These are phyloP conservation scores for Penicillium argentinense DNA, from an alignment of 495 filamentous ascomycete species.

Conservation along the genomic window DNA sequence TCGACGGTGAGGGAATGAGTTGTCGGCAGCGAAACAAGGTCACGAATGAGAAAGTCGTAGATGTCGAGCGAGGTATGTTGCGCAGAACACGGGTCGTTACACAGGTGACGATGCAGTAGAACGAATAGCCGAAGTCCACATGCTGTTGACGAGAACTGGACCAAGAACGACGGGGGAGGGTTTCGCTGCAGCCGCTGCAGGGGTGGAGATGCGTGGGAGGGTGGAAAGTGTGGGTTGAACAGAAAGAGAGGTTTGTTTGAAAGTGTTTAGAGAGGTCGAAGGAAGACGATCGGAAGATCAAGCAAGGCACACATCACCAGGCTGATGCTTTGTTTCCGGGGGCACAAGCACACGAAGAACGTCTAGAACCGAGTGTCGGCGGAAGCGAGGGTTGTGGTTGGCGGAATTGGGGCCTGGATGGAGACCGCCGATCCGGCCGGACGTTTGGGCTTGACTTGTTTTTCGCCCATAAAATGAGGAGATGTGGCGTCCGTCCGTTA, in stretches of 20 bases:
- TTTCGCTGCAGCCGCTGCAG: constrained; percentile 18
- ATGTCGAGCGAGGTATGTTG: constrained; percentile 21
- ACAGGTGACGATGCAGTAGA: constrained; percentile 30
- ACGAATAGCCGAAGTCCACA: constrained; percentile 46
- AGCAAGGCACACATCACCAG: constrained; percentile 19
- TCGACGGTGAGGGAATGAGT: constrained; percentile 24
- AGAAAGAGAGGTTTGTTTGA: constrained; percentile 7
- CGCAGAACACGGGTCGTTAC: constrained; percentile 39
- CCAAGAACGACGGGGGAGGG: constrained; percentile 10
- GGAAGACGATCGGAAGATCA: constrained; percentile 20
- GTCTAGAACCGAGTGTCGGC: constrained; percentile 36
- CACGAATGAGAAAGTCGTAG: constrained; percentile 18
- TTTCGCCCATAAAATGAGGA: constrained; percentile 10
- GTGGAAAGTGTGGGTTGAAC: background rate
- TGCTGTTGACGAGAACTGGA: constrained; percentile 29
- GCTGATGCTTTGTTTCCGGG: constrained; percentile 24
- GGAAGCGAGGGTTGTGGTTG: constrained; percentile 21
- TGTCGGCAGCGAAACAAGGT: constrained; percentile 8
- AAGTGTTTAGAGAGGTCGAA: constrained; percentile 9
- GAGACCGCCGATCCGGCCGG: constrained; percentile 31
- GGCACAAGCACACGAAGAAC: constrained; percentile 23
- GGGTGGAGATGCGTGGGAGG: constrained; percentile 7
- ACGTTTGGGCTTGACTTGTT: constrained; percentile 31
- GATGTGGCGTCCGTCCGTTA: constrained; percentile 19
- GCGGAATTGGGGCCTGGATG: constrained; percentile 17